Evolutionary conservation across 345 rosid species (phyloP).

Genomic region (Hevea brasiliensis): DNA sequence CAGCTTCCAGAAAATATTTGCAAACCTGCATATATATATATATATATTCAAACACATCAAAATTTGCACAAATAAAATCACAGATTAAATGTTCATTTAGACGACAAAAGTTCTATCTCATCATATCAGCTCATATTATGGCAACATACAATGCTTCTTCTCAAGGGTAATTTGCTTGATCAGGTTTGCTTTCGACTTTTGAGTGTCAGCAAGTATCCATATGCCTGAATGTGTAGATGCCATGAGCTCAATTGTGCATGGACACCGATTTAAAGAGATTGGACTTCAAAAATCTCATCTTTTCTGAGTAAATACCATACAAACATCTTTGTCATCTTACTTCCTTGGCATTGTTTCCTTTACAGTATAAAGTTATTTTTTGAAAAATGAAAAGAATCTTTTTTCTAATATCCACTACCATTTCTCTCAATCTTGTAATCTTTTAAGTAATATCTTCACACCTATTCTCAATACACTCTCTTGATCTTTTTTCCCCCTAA

Average conservation of each 20-base stretch:
- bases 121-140: neutral
- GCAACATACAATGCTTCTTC: neutral
- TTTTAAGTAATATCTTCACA: neutral
- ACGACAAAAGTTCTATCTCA: neutral
- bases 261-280: too few relatives aligned
- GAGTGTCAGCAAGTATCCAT: neutral
- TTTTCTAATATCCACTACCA: neutral
- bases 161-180: neutral
- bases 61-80: neutral
- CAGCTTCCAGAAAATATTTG: slow-evolving; percentile 92
- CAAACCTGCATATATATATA: slow-evolving; percentile 83
- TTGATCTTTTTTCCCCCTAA: neutral
- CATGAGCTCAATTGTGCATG: neutral
- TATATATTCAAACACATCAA: neutral
- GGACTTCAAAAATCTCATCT: neutral
- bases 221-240: neutral
- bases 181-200: neutral
- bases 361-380: neutral
- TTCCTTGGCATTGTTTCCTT: neutral
- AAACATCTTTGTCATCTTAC: neutral
- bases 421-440: neutral
- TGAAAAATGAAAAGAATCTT: neutral
- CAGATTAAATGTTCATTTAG: neutral
- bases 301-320: neutral
- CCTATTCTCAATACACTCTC: neutral